Evolutionary conservation across 495 filamentous ascomycete species (phyloP).

Genomic region (Bathelium albidoporum): DNA sequence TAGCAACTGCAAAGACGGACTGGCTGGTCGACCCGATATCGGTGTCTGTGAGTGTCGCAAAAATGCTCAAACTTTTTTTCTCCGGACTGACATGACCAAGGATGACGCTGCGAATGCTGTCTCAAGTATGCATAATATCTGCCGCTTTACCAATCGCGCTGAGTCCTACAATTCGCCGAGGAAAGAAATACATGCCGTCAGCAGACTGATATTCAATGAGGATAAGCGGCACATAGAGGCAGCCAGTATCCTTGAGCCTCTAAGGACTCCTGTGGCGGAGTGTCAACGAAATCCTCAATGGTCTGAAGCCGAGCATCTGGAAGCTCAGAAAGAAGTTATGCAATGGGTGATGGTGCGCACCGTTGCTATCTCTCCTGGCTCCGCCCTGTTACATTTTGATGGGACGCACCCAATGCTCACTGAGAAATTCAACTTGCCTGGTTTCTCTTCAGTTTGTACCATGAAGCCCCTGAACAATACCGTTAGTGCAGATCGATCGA

Average conservation of each 20-base stretch:
- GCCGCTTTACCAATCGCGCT: slow-evolving; percentile 24
- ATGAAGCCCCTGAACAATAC: slow-evolving; percentile 87
- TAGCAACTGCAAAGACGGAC: neutral
- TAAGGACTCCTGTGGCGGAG: slow-evolving; percentile 62
- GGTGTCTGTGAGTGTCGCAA: slow-evolving; percentile 11
- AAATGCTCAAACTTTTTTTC: neutral
- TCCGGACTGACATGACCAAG: neutral
- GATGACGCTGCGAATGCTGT: neutral
- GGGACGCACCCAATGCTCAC: slow-evolving; percentile 76
- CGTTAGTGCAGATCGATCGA: slow-evolving; percentile 70
- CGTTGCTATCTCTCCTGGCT: slow-evolving; percentile 72
- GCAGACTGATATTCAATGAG: slow-evolving; percentile 77
- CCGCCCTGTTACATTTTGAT: slow-evolving; percentile 74
- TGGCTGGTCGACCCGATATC: slow-evolving; percentile 38
- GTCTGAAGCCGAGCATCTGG: slow-evolving; percentile 77
- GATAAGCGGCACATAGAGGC: slow-evolving; percentile 82
- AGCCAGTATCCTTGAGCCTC: slow-evolving; percentile 63
- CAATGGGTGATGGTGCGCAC: slow-evolving; percentile 77
- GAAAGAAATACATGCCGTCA: slow-evolving; percentile 75
- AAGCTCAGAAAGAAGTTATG: slow-evolving; percentile 83
- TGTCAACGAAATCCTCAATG: slow-evolving; percentile 66
- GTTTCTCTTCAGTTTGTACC: slow-evolving; percentile 77
- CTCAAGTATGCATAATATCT: slow-evolving; percentile 5
- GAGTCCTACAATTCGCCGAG: slow-evolving; percentile 53
- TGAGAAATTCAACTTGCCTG: slow-evolving; percentile 74